Base-by-base conservation (phyloP, 2,329 filamentous ascomycete species). In the Blastomyces parvus region DNA sequence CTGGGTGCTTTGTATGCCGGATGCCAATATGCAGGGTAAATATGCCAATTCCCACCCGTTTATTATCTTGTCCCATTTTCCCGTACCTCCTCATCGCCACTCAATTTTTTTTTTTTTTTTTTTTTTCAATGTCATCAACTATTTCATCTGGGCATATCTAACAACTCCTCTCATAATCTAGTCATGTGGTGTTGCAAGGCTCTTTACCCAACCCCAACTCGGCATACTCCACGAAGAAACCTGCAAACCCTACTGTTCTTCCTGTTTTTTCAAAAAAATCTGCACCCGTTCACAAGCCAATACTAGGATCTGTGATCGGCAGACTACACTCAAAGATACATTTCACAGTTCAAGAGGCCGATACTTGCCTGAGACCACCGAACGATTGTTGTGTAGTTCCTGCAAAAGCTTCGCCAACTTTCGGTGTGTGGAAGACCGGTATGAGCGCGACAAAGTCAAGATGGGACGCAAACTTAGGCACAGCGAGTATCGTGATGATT, bases 1-100 rank as follows among this genome's bases (percentile, higher is more conserved):
- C 22, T 13, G 22, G 19, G 25, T 62, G 61, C 44, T 46, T 30
- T n/a, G 53, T 52, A 22, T 62, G 61, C 61, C 19, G 6, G 11
- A 22, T 40, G n/a, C 42, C 50, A 14, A n/a, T 55, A 19, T 61
- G 56, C 22, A 19, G 25, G 13, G 61, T 58, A 30, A 30, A 30
- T 30, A 58, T 25, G 56, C 19, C 22, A 17, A 27, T 4, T 50
- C 38, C 38, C 13, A 6, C 9, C 19, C 4, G 27, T 38, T 11
- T 3, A 38, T 38, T 38, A 38, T 13, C 13, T 38, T 9, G 9
- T 19, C 11, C 30, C 2, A 2, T 57, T 57, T n/a, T 13, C 33
- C 17, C 42, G 42, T 8, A n/a, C n/a, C 19, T 25, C n/a, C 46
- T 11, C 8, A 25, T 25, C 22, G 3, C 22, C 11, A 27, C 13